Percentiles rank a stretch among this genome's conserved stretches.
phyloP scores from a whole-genome alignment of 371 early-diverging fungal species.

The Dichotomocladium elegans region DNA sequence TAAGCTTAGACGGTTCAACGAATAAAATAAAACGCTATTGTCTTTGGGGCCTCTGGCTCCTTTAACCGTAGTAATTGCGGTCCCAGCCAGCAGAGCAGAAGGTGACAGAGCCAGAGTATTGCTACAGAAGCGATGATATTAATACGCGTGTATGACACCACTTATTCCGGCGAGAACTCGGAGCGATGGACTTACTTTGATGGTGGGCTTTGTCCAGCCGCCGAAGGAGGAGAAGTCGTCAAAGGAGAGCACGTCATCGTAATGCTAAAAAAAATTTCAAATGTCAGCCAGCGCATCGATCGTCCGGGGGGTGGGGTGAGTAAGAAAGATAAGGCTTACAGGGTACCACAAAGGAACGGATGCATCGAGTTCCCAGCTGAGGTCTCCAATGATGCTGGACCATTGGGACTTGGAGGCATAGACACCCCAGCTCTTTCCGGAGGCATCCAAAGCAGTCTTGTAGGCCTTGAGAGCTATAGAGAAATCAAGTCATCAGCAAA shows the following conservation, averaged over 20 bases:
- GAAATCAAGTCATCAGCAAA: not conserved
- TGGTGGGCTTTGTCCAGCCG: constrained; percentile 20
- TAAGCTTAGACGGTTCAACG: too few relatives aligned
- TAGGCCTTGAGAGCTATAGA: constrained; percentile 8
- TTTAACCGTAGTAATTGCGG: constrained; percentile 18
- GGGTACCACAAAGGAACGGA: constrained; percentile 20
- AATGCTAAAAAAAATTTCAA: constrained; percentile 3
- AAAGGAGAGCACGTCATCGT: constrained; percentile 11
- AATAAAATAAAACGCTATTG: too few relatives aligned
- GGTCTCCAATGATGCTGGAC: constrained; percentile 13
- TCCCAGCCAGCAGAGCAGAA: constrained; percentile 18
- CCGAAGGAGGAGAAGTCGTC: constrained; percentile 17
- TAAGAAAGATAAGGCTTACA: too few relatives aligned
- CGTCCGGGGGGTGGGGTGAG: too few relatives aligned
- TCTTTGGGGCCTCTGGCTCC: too few relatives aligned
- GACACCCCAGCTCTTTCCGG: constrained; percentile 22
- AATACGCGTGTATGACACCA: too few relatives aligned
- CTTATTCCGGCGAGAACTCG: too few relatives aligned
- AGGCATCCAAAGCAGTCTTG: constrained; percentile 11
- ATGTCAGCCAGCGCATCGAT: not conserved
- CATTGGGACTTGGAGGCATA: constrained; percentile 17
- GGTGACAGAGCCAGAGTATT: constrained; percentile 12
- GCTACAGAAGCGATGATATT: constrained; percentile 1
- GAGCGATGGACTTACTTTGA: constrained; percentile 20
- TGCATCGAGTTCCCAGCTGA: constrained; percentile 11